These are phyloP conservation scores for Diplodia seriata DNA, from an alignment of 2,329 filamentous ascomycete genomes.

Conservation along the genomic window DNA sequence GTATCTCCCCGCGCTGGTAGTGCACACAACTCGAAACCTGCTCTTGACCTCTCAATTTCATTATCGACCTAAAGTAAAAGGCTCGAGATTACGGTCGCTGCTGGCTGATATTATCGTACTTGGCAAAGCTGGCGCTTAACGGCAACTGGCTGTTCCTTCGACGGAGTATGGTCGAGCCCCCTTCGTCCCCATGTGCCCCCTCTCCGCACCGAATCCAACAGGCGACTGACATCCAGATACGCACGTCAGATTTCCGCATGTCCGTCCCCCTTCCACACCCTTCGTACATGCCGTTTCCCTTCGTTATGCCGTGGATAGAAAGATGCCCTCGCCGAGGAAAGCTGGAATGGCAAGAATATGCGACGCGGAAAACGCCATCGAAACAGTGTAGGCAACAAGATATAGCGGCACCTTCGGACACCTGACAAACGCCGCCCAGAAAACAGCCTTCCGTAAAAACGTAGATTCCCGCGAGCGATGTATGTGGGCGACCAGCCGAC, in stretches of 20 bases:
- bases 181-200: not conserved
- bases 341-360: conserved; percentile 24
- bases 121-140: conserved; percentile 19
- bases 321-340: conserved; percentile 24
- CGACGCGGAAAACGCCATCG: conserved; percentile 21
- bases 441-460: conserved; percentile 28
- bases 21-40: not conserved
- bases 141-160: conserved; percentile 11
- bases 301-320: conserved; percentile 29
- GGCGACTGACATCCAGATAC: conserved; percentile 12
- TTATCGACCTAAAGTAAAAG: conserved; percentile 30
- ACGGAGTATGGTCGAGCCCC: conserved; percentile 7
- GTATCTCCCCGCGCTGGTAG: not conserved
- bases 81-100: conserved; percentile 24
- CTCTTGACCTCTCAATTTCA: conserved; percentile 28
- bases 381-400: conserved; percentile 24
- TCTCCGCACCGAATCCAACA: not conserved
- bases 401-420: conserved; percentile 25
- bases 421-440: conserved; percentile 27
- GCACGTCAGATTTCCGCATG: not conserved
- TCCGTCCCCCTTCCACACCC: conserved; percentile 13
- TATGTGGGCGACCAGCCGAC: conserved; percentile 23
- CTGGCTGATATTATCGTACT: conserved; percentile 24
- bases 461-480: conserved; percentile 29
- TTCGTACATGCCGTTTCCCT: conserved; percentile 27